These are phyloP conservation scores for Lactarius evosmus DNA, from an alignment of 768 basidiomycete species.

Conservation along the genomic window DNA sequence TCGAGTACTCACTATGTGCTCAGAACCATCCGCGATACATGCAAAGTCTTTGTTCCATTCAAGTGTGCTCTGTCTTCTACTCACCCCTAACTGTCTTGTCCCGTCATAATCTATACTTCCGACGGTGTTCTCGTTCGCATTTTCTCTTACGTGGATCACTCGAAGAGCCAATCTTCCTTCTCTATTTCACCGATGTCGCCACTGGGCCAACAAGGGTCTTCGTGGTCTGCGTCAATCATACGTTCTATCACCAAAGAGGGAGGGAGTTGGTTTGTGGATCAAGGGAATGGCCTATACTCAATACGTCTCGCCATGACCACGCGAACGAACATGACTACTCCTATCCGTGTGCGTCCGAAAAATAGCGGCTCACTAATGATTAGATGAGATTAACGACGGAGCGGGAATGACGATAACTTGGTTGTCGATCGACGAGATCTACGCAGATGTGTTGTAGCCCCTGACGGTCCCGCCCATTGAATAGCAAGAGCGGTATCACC, in stretches of 20 bases:
- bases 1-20: not conserved
- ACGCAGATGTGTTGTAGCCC: not conserved
- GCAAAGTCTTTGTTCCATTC: not conserved
- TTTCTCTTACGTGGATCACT: conserved; percentile 14
- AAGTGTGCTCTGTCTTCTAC: conserved; percentile 1
- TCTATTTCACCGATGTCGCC: conserved; percentile 9
- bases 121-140: conserved; percentile 2
- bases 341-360: not conserved
- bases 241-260: not conserved
- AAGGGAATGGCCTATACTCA: not conserved
- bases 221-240: not conserved
- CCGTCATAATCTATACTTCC: conserved; percentile 1
- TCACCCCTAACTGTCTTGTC: conserved; percentile 20
- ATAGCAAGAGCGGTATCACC: not conserved
- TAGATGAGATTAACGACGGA: conserved; percentile 2
- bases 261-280: not conserved
- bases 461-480: not conserved
- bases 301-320: not conserved
- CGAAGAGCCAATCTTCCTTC: conserved; percentile 7
- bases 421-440: not conserved
- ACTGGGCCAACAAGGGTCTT: not conserved
- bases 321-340: not conserved
- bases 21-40: not conserved
- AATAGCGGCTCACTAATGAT: not conserved
- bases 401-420: conserved; percentile 1